Conservation (phyloP, 352 stramenopile species). For the Pythium biforme region DNA sequence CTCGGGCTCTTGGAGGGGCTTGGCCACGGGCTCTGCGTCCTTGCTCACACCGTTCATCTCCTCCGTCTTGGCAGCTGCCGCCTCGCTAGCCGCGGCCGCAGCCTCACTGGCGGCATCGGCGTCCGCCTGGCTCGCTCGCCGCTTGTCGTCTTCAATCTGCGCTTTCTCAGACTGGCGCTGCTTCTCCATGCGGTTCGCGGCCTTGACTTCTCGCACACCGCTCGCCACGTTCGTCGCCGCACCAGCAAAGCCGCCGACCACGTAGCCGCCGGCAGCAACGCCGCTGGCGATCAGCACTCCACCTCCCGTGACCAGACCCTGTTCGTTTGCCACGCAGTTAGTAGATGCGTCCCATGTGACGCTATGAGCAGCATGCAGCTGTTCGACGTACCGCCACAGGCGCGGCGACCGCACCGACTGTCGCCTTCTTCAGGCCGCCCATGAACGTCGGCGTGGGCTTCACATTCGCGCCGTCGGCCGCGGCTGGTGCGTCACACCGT, state of each 20-base stretch:
- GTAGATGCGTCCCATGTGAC: too few relatives aligned
- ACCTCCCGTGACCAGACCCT: conserved; percentile 77
- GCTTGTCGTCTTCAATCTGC: conserved; percentile 19
- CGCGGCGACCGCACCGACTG: conserved; percentile 73
- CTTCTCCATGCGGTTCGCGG: conserved; percentile 72
- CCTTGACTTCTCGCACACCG: conserved; percentile 79
- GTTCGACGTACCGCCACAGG: conserved; percentile 58
- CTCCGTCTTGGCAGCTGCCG: not conserved
- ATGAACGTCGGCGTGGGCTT: conserved; percentile 80
- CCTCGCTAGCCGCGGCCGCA: not conserved
- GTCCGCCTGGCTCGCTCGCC: conserved; percentile 11
- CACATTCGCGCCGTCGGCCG: conserved; percentile 39
- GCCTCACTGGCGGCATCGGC: not conserved
- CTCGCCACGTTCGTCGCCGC: conserved; percentile 81
- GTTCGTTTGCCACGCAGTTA: not conserved
- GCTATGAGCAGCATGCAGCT: not conserved
- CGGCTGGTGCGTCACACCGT: not conserved
- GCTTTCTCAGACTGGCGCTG: conserved; percentile 21
- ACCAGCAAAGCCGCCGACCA: conserved; percentile 81
- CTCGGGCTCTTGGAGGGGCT: not conserved
- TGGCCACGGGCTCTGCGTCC: not conserved
- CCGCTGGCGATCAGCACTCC: conserved; percentile 74
- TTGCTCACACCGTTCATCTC: not conserved
- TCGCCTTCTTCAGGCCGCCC: conserved; percentile 84
- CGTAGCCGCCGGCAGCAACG: conserved; percentile 71